Evolutionary conservation across 495 filamentous ascomycete species (phyloP), one percentile per base, ranked within the genome.

Genomic region (Penicillium lagena): DNA sequence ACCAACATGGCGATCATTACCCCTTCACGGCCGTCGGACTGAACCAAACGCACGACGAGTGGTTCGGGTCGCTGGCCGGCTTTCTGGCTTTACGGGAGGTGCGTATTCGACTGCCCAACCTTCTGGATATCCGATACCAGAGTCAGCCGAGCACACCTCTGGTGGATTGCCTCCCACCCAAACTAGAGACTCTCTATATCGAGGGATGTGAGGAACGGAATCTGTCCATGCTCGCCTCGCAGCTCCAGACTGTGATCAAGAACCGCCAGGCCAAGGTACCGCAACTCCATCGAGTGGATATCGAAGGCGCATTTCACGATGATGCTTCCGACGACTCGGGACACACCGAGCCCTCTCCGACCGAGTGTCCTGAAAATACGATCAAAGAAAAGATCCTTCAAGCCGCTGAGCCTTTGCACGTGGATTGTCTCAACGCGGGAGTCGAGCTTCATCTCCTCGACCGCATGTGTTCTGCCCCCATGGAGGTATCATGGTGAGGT

Each of bases 251-350:
- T 5, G 53, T 66, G 7, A 35, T 68, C n/a, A 49, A 54, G 4
- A 54, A 49, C 35, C 54, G 56, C 11, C 42, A 38, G 9, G 44
- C 43, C 4, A 47, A 43, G 7, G 55, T 64, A 39, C 39, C 46
- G 7, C 12, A 8, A 0, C 46, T 68, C 10, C 43, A 40, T 12
- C 37, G 47, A 1, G 1, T 68, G 1, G 55, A 64, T 22, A 56
- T 66, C n/a, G 62, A 68, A 32, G 64, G 64, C 1, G 54, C 50
- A 34, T 68, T 68, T 40, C 60, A 58, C 10, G 52, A 62, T 4
- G 52, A 55, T 12, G 9, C 44, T 0, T 42, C 37, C 9, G 42
- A 50, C n/a, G 39, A 42, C 9, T 40, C 37, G 22, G 42, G 35
- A 29, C 27, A 40, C 27, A 35, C 31, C 12, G 37, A 22, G 10